A percentile compares a stretch with the other conserved stretches of the same genome.
These are phyloP conservation scores for Potentilla sterilis DNA, from an alignment of 306 rosid genomes.

Conservation along the genomic window DNA sequence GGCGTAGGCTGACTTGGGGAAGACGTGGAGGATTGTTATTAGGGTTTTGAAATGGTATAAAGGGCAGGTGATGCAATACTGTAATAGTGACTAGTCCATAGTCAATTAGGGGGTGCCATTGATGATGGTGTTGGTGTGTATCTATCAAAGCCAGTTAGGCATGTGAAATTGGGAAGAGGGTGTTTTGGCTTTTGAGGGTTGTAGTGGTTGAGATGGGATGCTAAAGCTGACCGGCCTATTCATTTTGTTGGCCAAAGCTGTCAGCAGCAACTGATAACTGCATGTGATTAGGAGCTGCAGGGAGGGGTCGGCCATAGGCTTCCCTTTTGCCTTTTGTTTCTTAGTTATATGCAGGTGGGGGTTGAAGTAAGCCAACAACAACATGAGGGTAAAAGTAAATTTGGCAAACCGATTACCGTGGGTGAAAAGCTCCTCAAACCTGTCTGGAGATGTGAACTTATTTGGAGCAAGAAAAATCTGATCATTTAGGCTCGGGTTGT, in stretches of 20 bases:
- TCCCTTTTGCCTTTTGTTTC: neutral
- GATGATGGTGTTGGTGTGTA: conserved; percentile 5
- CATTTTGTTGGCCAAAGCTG: conserved; percentile 1
- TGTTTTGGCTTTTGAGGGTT: neutral
- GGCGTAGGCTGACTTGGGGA: conserved; percentile 16
- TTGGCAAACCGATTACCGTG: neutral
- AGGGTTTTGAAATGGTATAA: conserved; percentile 9
- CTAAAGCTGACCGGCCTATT: neutral
- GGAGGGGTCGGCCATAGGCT: neutral
- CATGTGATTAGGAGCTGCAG: neutral
- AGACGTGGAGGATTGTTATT: conserved; percentile 25
- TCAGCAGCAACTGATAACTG: conserved; percentile 2
- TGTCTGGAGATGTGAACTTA: neutral
- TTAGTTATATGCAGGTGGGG: neutral
- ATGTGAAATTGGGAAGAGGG: neutral
- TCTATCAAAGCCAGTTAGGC: conserved; percentile 4
- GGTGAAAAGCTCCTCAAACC: neutral
- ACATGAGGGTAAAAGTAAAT: neutral
- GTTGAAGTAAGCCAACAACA: neutral
- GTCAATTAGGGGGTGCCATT: conserved; percentile 1
- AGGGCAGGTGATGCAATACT: neutral
- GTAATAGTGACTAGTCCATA: neutral
- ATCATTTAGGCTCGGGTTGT: too few species aligned
- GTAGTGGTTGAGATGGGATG: neutral
- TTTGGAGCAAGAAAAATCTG: neutral